These are phyloP conservation scores for Colletotrichum truncatum DNA, from an alignment of 2,329 filamentous ascomycete species.

Conservation along the genomic window DNA sequence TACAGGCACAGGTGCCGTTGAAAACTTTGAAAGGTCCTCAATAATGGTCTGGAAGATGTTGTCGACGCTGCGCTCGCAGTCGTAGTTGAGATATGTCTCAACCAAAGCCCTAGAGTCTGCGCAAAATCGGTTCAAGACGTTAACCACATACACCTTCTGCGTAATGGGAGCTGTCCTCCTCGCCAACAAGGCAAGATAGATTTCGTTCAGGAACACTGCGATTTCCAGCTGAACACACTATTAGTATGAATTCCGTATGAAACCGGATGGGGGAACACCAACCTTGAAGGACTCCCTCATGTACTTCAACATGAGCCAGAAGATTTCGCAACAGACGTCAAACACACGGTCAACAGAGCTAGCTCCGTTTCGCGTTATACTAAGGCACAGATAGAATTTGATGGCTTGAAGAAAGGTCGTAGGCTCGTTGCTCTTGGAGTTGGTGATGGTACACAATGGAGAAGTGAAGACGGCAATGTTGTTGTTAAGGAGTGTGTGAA, in stretches of 20 bases:
- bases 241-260: constrained; percentile 35
- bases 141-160: constrained; percentile 93
- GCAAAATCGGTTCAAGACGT: constrained; percentile 83
- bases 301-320: constrained; percentile 96
- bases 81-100: constrained; percentile 97
- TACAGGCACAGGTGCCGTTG: constrained; percentile 80
- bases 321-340: constrained; percentile 95
- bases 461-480: constrained; percentile 92
- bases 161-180: constrained; percentile 86
- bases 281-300: constrained; percentile 95
- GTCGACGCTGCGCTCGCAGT: constrained; percentile 93
- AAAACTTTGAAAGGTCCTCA: constrained; percentile 90
- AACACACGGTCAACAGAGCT: constrained; percentile 93
- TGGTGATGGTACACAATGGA: constrained; percentile 89
- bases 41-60: constrained; percentile 97
- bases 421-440: constrained; percentile 86
- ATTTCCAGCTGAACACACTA: constrained; percentile 80
- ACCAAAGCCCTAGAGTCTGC: constrained; percentile 89
- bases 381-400: constrained; percentile 96
- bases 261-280: constrained; percentile 33
- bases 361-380: constrained; percentile 92
- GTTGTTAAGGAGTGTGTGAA: constrained; percentile 95
- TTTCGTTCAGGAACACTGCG: constrained; percentile 97
- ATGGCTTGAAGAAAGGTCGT: constrained; percentile 94
- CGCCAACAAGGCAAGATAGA: constrained; percentile 92